Percentiles rank a stretch among this genome's conserved stretches.
Conservation (phyloP, 352 stramenopile genomes). For the Globisporangium camurandrum region DNA sequence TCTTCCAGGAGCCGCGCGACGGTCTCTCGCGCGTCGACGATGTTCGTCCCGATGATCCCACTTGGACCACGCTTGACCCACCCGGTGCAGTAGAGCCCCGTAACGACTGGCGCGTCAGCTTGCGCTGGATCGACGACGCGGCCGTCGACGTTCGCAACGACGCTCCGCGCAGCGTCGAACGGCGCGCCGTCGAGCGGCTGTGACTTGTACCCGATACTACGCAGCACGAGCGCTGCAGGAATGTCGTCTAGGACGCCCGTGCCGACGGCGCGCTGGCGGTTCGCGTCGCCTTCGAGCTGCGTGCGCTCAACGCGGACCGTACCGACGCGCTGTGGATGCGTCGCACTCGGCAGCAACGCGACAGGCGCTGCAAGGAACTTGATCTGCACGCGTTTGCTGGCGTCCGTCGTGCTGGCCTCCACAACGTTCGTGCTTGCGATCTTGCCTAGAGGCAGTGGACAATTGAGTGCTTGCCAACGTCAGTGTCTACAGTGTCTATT, state of each 20-base stretch:
- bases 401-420: conserved; percentile 5
- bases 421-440: conserved; percentile 17
- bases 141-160: conserved; percentile 57
- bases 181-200: conserved; percentile 58
- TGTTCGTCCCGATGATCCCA: conserved; percentile 99
- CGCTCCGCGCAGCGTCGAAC: conserved; percentile 74
- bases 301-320: conserved; percentile 86
- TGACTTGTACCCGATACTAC: conserved; percentile 91
- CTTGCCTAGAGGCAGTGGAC: conserved; percentile 21
- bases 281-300: conserved; percentile 75
- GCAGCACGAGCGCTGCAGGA: conserved; percentile 62
- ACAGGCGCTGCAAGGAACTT: conserved; percentile 89
- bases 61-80: conserved; percentile 97
- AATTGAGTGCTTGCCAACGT: background rate
- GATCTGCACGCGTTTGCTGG: conserved; percentile 68
- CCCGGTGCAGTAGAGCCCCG: conserved; percentile 92
- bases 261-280: conserved; percentile 73
- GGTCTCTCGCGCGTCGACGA: conserved; percentile 94
- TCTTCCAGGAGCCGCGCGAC: conserved; percentile 91
- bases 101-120: conserved; percentile 25
- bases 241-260: conserved; percentile 87
- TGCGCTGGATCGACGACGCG: conserved; percentile 38
- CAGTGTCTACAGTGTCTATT: background rate
- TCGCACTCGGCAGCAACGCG: conserved; percentile 49
- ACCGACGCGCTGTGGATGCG: conserved; percentile 41